Conservation (phyloP, 805 yeast genomes). For the Scheffersomyces amazonensis region DNA sequence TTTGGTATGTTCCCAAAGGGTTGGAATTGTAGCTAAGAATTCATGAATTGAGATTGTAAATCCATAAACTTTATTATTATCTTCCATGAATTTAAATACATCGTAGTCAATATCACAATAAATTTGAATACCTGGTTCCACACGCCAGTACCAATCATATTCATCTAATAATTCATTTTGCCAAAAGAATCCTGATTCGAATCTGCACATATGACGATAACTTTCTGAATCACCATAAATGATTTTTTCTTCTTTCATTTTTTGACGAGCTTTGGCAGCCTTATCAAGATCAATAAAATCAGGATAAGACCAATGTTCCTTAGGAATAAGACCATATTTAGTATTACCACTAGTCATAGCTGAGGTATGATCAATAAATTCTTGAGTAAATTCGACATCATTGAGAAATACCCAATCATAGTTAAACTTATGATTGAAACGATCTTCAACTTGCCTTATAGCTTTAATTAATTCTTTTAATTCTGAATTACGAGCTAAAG, state of each 20-base stretch:
- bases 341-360: constrained; percentile 74
- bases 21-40: constrained; percentile 79
- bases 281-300: constrained; percentile 73
- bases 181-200: constrained; percentile 86
- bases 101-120: constrained; percentile 85
- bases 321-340: constrained; percentile 76
- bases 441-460: constrained; percentile 77
- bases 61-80: constrained; percentile 76
- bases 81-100: constrained; percentile 78
- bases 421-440: constrained; percentile 76
- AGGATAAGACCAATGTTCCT: constrained; percentile 86
- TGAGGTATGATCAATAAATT: constrained; percentile 66
- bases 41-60: constrained; percentile 84
- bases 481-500: constrained; percentile 72
- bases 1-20: constrained; percentile 77
- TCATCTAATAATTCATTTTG: constrained; percentile 70
- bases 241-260: constrained; percentile 52
- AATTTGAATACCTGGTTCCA: constrained; percentile 80
- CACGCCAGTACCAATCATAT: constrained; percentile 94
- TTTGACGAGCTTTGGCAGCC: constrained; percentile 61
- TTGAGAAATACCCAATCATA: constrained; percentile 97
- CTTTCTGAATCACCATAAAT: constrained; percentile 75
- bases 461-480: constrained; percentile 56
- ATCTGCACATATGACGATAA: constrained; percentile 92
- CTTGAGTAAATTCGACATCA: constrained; percentile 80